Evolutionary conservation across 2,329 filamentous ascomycete species (phyloP), one percentile per base, ranked within the genome.

Genomic region (Elsinoe arachidis): DNA sequence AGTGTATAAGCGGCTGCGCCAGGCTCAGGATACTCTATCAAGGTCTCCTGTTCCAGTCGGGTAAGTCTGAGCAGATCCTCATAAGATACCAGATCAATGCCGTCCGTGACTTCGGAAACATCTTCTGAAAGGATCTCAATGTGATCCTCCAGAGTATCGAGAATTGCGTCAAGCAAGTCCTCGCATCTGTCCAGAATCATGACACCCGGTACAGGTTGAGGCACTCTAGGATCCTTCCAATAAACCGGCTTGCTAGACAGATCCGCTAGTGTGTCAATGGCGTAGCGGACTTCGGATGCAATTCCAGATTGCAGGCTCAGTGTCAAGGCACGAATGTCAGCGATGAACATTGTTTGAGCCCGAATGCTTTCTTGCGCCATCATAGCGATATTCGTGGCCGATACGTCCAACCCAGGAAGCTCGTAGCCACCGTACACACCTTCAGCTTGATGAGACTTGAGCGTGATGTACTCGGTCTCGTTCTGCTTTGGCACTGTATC

Each of bases 61-160:
- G 87, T 91, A n/a, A 84, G 81, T 43, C 92, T 83, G 19, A 90
- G 76, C 1, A 96, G 81, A 61, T 96, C 91, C 69, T 97, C 93
- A 67, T 97, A 97, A 0, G 89, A 81, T 3, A 82, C 83, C 35
- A 99, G 77, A 61, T 89, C 81, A 63, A 96, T 86, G 59, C 88
- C 88, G 67, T 96, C 90, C 0, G 89, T 93, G 0, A 95, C 85
- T 66, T 96, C 90, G 3, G 84, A 83, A 1, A 90, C 86, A 67
- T 92, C 85, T 62, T 96, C 89, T 0, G 85, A 86, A n/a, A 99
- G 78, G 10, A 88, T 69, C 38, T 96, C 90, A 21, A 92, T 76
- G 68, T 96, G 90, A 11, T 91, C 87, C 70, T 96, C 90, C 1
- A 89, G 93, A 68, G 89, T 96, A 63, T 97, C 93, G 34, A 96